These are phyloP conservation scores for Nemania serpens DNA, from an alignment of 2,329 filamentous ascomycete genomes.

Conservation along the genomic window DNA sequence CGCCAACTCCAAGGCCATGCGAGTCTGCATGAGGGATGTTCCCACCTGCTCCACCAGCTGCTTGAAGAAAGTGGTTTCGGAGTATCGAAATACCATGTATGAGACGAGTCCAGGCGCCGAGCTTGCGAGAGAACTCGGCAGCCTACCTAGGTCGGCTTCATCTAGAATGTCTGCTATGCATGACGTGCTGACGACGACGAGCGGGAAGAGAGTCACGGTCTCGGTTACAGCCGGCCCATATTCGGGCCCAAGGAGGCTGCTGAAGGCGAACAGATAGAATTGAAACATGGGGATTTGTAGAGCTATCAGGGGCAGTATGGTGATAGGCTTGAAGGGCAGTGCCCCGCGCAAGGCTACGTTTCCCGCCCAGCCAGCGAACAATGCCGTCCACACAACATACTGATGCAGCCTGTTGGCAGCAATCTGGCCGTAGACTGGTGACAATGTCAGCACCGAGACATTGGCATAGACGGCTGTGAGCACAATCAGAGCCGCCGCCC, in stretches of 20 bases:
- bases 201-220: constrained; percentile 70
- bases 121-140: constrained; percentile 64
- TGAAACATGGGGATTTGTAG: constrained; percentile 76
- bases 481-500: constrained; percentile 52
- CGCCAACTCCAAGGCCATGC: constrained; percentile 72
- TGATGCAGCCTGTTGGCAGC: constrained; percentile 75
- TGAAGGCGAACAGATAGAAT: constrained; percentile 70
- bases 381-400: constrained; percentile 66
- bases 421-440: constrained; percentile 87
- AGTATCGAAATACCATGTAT: constrained; percentile 66
- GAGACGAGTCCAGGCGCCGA: constrained; percentile 68
- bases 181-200: constrained; percentile 67
- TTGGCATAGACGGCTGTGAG: constrained; percentile 69
- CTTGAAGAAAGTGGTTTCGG: constrained; percentile 48
- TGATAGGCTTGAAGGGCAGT: constrained; percentile 53
- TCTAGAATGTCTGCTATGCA: constrained; percentile 69
- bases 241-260: constrained; percentile 66
- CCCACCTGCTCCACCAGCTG: constrained; percentile 61
- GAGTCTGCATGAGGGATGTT: constrained; percentile 65
- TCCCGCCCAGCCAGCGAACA: constrained; percentile 73
- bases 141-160: constrained; percentile 57
- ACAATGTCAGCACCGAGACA: constrained; percentile 75
- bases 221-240: constrained; percentile 80
- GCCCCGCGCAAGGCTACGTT: constrained; percentile 61
- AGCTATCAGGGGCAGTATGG: constrained; percentile 72